phyloP scores from a whole-genome alignment of 1,139 yeast species.

The Nakaseomyces nivariensis region DNA sequence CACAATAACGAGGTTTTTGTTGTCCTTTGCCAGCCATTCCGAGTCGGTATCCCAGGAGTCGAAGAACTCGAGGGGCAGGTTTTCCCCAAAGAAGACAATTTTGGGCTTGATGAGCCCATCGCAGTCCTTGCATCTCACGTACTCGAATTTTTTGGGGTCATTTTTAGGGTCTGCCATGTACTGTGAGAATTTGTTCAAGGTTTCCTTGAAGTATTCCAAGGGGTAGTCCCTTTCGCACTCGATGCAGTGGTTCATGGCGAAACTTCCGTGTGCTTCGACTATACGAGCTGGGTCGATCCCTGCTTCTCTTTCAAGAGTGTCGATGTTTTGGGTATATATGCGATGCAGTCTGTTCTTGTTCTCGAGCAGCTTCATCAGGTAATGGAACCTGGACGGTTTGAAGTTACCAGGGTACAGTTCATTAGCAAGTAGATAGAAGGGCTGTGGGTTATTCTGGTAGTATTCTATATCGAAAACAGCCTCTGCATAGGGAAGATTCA shows the following conservation, averaged over 20 bases:
- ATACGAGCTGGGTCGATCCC: conserved; percentile 57
- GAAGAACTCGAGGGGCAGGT: conserved; percentile 61
- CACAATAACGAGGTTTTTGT: conserved; percentile 51
- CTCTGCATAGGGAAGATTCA: conserved; percentile 82
- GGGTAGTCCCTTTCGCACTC: conserved; percentile 54
- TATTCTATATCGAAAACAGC: conserved; percentile 89
- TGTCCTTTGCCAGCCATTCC: conserved; percentile 13
- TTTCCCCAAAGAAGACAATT: conserved; percentile 88
- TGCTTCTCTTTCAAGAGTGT: conserved; percentile 78
- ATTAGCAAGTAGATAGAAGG: conserved; percentile 74
- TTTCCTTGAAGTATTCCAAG: conserved; percentile 38
- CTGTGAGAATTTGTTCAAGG: conserved; percentile 27
- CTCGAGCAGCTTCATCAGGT: conserved; percentile 55
- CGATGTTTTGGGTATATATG: conserved; percentile 86
- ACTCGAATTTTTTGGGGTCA: conserved; percentile 25
- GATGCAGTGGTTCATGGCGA: conserved; percentile 75
- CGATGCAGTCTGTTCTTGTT: conserved; percentile 52
- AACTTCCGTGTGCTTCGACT: conserved; percentile 93
- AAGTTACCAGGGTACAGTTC: conserved; percentile 85
- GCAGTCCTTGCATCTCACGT: conserved; percentile 49
- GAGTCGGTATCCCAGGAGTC: conserved; percentile 57
- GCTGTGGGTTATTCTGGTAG: conserved; percentile 63
- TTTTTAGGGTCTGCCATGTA: conserved; percentile 7
- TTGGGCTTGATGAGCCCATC: conserved; percentile 80
- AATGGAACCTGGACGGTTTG: conserved; percentile 74